Evolutionary conservation across 1,284 basidiomycete species (phyloP).

Genomic region (Cutaneotrichosporon sp.): DNA sequence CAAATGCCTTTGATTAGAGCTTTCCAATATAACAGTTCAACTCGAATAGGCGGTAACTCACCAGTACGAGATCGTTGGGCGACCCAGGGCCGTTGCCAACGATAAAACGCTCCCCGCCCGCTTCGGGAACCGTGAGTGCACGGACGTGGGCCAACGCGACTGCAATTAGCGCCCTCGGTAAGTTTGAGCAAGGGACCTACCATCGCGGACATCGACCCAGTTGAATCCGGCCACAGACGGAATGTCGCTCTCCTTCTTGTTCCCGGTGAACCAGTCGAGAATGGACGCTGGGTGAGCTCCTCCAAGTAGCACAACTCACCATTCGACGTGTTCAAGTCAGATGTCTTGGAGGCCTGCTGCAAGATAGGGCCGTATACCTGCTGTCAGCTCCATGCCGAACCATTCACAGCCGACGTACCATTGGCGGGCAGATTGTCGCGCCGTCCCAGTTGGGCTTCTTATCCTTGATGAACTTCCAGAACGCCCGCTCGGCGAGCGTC

Average conservation of each 20-base stretch:
- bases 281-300: constrained; percentile 29
- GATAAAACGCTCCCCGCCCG: constrained; percentile 60
- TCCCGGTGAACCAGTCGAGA: constrained; percentile 47
- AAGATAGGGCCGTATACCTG: constrained; percentile 51
- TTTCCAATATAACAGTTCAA: too few relatives aligned
- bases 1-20: too few relatives aligned
- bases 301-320: constrained; percentile 19
- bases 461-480: constrained; percentile 53
- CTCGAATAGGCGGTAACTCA: too few relatives aligned
- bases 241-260: constrained; percentile 45
- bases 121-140: constrained; percentile 56
- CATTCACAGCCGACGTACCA: constrained; percentile 42
- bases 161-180: too few relatives aligned
- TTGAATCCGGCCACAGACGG: constrained; percentile 34
- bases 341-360: constrained; percentile 53
- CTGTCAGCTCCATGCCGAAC: neutral
- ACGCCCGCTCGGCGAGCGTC: constrained; percentile 59
- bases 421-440: constrained; percentile 55
- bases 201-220: constrained; percentile 58
- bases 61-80: constrained; percentile 36
- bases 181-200: constrained; percentile 14
- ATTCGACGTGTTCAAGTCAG: constrained; percentile 56
- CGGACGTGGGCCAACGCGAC: constrained; percentile 58
- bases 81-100: constrained; percentile 45
- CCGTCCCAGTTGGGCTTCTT: constrained; percentile 58